phyloP scores from a whole-genome alignment of 2,329 filamentous ascomycete species.

The Xylogone sp. region DNA sequence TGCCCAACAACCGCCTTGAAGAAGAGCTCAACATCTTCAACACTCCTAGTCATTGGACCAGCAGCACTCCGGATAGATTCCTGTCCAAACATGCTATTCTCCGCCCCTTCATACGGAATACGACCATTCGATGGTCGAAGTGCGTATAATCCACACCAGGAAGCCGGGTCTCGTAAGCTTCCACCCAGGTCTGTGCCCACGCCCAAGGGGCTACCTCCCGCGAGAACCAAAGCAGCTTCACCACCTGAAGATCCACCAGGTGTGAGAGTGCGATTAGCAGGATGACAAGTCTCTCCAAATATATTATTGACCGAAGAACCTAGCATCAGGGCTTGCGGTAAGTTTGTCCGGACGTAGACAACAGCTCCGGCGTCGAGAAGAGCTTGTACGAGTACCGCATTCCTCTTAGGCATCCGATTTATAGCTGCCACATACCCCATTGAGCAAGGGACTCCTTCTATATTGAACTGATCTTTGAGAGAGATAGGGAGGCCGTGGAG shows the following conservation, averaged over 20 bases:
- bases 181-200: slow-evolving; percentile 41
- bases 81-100: slow-evolving; percentile 27
- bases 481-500: slow-evolving; percentile 37
- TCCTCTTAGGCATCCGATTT: slow-evolving; percentile 10
- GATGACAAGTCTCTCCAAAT: slow-evolving; percentile 48
- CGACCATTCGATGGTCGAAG: slow-evolving; percentile 15
- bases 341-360: slow-evolving; percentile 63
- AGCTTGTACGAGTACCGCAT: slow-evolving; percentile 10
- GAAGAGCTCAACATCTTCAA: slow-evolving; percentile 28
- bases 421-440: slow-evolving; percentile 56
- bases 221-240: slow-evolving; percentile 45
- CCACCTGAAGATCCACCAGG: slow-evolving; percentile 63
- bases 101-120: slow-evolving; percentile 27
- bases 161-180: slow-evolving; percentile 36
- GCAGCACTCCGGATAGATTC: slow-evolving; percentile 29
- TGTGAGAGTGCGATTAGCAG: slow-evolving; percentile 48
- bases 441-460: slow-evolving; percentile 26
- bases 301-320: slow-evolving; percentile 56
- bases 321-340: slow-evolving; percentile 51
- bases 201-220: slow-evolving; percentile 36
- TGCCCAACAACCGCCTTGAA: slow-evolving; percentile 26
- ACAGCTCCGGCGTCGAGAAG: slow-evolving; percentile 44
- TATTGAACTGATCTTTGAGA: slow-evolving; percentile 34
- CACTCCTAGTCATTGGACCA: slow-evolving; percentile 29
- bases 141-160: slow-evolving; percentile 27